Base-by-base conservation (phyloP, 495 filamentous ascomycete species). In the Penicillium argentinense region DNA sequence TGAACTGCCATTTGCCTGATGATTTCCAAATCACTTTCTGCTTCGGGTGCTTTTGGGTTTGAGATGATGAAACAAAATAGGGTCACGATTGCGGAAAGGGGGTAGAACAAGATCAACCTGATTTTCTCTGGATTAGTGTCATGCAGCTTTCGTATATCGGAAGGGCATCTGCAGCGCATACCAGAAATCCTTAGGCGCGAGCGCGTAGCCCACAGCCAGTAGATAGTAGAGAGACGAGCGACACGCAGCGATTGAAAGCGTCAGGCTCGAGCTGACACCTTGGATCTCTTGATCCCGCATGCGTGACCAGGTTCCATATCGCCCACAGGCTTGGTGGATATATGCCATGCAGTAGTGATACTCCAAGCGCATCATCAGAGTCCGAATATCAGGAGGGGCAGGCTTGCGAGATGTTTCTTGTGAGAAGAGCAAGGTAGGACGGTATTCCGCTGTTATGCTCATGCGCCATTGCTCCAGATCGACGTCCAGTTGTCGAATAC, bases 401-500 rank as follows among this genome's bases (percentile, higher is more conserved):
- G 57, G 57, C 6, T 54, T 11, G 3, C 63, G 49, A 63, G 63
- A 66, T 24, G 42, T 25, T 39, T 70, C 67, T 1, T 61, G 39
- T 9, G 33, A 36, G 21, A 36, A 36, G 17, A 36, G 14, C 33
- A 36, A 36, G 14, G 33, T 36, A 11, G 33, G 33, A 7, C 33
- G 33, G n/a, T 36, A 36, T 7, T 36, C 33, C 7, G 17, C 17
- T 18, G 33, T 16, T 7, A 36, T 36, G 11, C 14, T 11, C 33
- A 36, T 36, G 33, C 33, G 33, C 33, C 33, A 36, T 21, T 36
- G 33, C 7, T 36, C 33, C 16, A 36, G 14, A 36, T 36, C 33
- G 18, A 36, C 14, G n/a, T 72, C 68, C 1, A 72, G 54, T 36
- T 67, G 53, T 1, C 68, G 55, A 12, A 72, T 70, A 33, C 64